These are phyloP conservation scores for Pythium monospermum DNA, from an alignment of 352 stramenopile genomes.

Conservation along the genomic window DNA sequence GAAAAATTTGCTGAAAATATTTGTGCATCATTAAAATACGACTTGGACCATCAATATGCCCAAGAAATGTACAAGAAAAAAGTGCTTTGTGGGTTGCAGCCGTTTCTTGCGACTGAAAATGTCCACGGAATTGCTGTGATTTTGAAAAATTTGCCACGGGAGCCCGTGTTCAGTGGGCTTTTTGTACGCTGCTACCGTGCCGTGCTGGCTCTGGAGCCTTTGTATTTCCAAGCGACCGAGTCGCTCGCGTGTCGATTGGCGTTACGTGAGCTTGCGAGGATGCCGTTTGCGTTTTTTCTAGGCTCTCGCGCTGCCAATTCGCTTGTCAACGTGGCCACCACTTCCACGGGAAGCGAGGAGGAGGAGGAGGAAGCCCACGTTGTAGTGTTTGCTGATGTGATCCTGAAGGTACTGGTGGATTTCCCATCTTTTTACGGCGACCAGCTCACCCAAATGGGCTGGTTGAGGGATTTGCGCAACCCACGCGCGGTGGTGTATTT, in stretches of 20 bases:
- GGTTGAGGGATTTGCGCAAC: conserved; percentile 47
- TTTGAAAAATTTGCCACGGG: conserved; percentile 68
- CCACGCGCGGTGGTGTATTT: conserved; percentile 57
- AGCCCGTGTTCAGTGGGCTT: conserved; percentile 72
- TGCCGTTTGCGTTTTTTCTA: conserved; percentile 75
- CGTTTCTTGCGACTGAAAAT: conserved; percentile 61
- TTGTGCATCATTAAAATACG: conserved; percentile 75
- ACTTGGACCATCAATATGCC: conserved; percentile 64
- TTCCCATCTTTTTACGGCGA: conserved; percentile 70
- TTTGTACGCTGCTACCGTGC: conserved; percentile 65
- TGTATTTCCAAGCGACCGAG: conserved; percentile 58
- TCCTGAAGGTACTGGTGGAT: conserved; percentile 51
- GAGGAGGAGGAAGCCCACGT: too few species aligned
- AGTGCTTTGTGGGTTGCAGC: conserved; percentile 50
- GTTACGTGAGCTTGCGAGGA: conserved; percentile 40
- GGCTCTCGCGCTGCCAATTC: conserved; percentile 47
- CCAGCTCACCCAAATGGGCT: conserved; percentile 57
- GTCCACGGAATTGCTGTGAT: conserved; percentile 73
- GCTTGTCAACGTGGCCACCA: conserved; percentile 44
- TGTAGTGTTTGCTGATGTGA: conserved; percentile 71
- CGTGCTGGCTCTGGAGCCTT: conserved; percentile 39
- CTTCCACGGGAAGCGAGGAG: conserved; percentile 38
- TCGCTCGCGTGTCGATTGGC: conserved; percentile 39
- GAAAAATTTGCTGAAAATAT: conserved; percentile 77
- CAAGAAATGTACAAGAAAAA: conserved; percentile 80